Evolutionary conservation across 208 protist genomes (phyloP).

Genomic region (Wallacemonas collosoma): DNA sequence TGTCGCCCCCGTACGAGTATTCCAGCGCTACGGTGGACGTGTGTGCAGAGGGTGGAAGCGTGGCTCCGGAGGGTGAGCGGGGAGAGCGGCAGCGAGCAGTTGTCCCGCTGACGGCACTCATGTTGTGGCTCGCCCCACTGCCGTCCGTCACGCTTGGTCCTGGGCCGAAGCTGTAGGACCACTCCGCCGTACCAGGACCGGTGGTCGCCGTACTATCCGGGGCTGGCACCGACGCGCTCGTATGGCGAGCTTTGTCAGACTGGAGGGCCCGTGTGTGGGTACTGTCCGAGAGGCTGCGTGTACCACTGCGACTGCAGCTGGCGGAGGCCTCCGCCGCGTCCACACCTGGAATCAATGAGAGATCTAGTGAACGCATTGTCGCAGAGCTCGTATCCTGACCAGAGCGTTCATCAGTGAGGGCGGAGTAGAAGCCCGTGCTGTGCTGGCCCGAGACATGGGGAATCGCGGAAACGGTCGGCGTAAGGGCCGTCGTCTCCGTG

Average conservation of each 20-base stretch:
- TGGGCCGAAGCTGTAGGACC: slow-evolving; percentile 10
- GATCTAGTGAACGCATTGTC: neutral
- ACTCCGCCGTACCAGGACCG: neutral
- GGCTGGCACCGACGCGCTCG: too few relatives aligned
- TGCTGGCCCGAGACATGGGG: neutral
- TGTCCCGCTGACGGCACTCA: slow-evolving; percentile 12
- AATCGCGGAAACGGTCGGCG: neutral
- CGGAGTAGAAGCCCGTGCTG: neutral
- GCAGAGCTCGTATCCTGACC: neutral
- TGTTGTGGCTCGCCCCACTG: neutral
- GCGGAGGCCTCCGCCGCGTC: neutral
- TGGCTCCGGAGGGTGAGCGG: neutral
- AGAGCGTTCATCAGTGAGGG: neutral
- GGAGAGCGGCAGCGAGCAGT: neutral
- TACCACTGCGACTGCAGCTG: neutral
- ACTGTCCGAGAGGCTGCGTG: slow-evolving; percentile 9
- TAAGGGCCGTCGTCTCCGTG: neutral
- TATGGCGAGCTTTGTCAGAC: too few relatives aligned
- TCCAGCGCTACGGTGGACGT: neutral
- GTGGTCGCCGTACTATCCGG: neutral
- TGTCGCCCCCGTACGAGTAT: slow-evolving; percentile 12
- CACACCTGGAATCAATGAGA: neutral
- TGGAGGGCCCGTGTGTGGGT: too few relatives aligned
- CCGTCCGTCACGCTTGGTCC: neutral
- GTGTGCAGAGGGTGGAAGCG: neutral